Conservation (phyloP, 2,329 filamentous ascomycete genomes). For the Xylariales sp. region DNA sequence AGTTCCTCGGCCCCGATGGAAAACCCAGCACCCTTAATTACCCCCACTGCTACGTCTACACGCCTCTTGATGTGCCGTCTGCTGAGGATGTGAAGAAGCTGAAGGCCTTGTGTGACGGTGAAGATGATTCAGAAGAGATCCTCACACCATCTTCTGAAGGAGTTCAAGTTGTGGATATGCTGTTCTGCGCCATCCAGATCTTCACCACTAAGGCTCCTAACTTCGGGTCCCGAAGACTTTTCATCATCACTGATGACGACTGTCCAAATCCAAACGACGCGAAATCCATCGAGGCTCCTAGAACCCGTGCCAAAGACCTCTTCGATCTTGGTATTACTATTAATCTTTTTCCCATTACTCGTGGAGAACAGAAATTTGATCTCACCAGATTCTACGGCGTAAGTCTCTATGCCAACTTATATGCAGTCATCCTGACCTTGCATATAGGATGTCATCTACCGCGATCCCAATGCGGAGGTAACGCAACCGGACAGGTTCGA, state of each 20-base stretch:
- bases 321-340: conserved; percentile 91
- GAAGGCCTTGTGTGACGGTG: conserved; percentile 71
- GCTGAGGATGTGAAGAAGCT: conserved; percentile 82
- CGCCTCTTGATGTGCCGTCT: conserved; percentile 80
- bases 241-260: conserved; percentile 93
- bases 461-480: conserved; percentile 66
- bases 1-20: conserved; percentile 65
- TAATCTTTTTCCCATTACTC: conserved; percentile 86
- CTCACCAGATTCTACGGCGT: conserved; percentile 87
- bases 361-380: conserved; percentile 67
- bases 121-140: conserved; percentile 64
- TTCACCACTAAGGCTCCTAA: conserved; percentile 94
- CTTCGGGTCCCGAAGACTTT: conserved; percentile 87
- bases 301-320: conserved; percentile 85
- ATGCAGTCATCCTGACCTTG: neutral
- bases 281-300: conserved; percentile 66
- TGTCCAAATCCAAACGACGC: conserved; percentile 74
- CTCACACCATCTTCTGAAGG: conserved; percentile 64
- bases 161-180: conserved; percentile 78
- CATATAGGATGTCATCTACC: conserved; percentile 81
- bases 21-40: conserved; percentile 59
- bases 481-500: conserved; percentile 54
- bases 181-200: conserved; percentile 94
- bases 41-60: conserved; percentile 88
- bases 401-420: conserved; percentile 22